Evolutionary conservation across 1,139 yeast species (phyloP).

Genomic region (Suhomyces anneliseae): DNA sequence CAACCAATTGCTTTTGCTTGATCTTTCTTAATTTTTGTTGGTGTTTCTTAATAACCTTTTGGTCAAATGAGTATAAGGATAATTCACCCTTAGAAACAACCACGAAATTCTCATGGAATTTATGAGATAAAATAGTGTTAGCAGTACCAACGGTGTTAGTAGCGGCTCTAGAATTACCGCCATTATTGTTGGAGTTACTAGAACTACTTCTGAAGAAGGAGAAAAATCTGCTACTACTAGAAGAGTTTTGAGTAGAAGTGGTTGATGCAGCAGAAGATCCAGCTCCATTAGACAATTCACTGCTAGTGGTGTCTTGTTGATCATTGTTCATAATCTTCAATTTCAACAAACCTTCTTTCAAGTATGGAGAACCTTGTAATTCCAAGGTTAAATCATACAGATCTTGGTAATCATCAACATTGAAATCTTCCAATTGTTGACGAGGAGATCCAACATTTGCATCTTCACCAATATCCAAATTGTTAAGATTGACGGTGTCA

Average conservation of each 20-base stretch:
- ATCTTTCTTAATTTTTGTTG: conserved; percentile 34
- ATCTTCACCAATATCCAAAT: conserved; percentile 16
- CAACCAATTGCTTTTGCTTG: conserved; percentile 24
- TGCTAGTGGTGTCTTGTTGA: conserved; percentile 30
- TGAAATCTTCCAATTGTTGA: conserved; percentile 37
- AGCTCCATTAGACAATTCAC: conserved; percentile 17
- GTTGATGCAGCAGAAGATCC: conserved; percentile 28
- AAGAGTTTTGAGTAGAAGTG: conserved; percentile 14
- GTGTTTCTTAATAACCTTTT: conserved; percentile 43
- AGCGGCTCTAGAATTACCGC: conserved; percentile 3
- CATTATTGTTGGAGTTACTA: conserved; percentile 6
- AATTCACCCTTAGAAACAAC: conserved; percentile 61
- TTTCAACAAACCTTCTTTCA: conserved; percentile 71
- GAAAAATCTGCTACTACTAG: conserved; percentile 25
- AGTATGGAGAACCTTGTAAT: conserved; percentile 73
- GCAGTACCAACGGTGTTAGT: conserved; percentile 10
- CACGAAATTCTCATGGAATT: conserved; percentile 51
- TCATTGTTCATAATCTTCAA: conserved; percentile 47
- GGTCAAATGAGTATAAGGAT: conserved; percentile 53
- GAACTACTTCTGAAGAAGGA: conserved; percentile 21
- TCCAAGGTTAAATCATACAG: conserved; percentile 60
- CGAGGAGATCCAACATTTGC: conserved; percentile 15
- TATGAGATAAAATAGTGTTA: conserved; percentile 18
- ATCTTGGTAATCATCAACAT: conserved; percentile 48
- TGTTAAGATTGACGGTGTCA: conserved; percentile 31